Evolutionary conservation across 2,329 filamentous ascomycete genomes (phyloP), one percentile per base, ranked within the genome.

Genomic region (Colletotrichum cuscutae): DNA sequence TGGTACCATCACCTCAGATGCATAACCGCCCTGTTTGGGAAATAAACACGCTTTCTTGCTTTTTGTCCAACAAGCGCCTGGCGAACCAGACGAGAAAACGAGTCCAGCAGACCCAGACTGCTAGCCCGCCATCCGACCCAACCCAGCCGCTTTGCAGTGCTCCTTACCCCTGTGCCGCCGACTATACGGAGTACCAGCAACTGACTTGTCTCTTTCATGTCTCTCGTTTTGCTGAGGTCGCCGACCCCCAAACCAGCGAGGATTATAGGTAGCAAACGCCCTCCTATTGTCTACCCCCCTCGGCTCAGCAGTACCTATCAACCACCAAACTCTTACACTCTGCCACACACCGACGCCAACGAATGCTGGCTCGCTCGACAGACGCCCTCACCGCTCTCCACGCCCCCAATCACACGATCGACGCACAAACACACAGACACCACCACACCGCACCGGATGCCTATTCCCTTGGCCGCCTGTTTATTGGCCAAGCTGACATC

Each of bases 321-420:
- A 63, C 61, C 61, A n/a, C 46, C 28, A 13, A 54, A 22, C 58
- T 46, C 58, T 46, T 5, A 19, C 15, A 19, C 15, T n/a, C 15
- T 30, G 30, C 9, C 59, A n/a, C 60, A 22, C 60, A 35, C n/a
- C 24, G 61, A 26, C n/a, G 46, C 28, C n/a, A 13, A n/a, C 19
- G 28, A 24, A 22, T 42, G 62, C 52, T 56, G 49, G 52, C 52
- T 56, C 52, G 28, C 61, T 63, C 28, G 46, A 30, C 19, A 37
- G 22, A 63, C 46, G 60, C 70, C 66, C 66, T 46, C 60, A n/a
- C 59, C 49, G 26, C 65, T 62, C 37, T 11, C 28, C 70, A 72
- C 70, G 53, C 70, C 65, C 70, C 70, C 60, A 59, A 70, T 72
- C 66, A 72, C 70, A 72, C 54, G 66, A 72, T 72, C 70, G 70